Conservation (phyloP, 1,139 yeast genomes). For the Sugiyamaella castrensis region DNA sequence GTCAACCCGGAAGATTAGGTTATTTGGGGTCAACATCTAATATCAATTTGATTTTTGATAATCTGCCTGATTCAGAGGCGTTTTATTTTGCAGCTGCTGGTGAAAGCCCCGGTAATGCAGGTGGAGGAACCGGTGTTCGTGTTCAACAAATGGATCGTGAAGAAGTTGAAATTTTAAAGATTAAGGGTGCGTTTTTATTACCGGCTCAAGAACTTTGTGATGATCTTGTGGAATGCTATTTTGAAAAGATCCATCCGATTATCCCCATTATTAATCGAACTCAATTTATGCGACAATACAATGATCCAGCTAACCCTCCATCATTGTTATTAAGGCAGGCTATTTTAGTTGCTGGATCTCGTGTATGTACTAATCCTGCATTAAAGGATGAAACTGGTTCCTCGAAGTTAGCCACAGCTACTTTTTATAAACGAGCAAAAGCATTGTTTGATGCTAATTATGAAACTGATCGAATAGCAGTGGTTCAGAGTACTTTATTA, state of each 20-base stretch:
- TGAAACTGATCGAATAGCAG: constrained; percentile 65
- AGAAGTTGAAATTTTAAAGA: constrained; percentile 63
- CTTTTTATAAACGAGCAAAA: constrained; percentile 75
- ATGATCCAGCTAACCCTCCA: constrained; percentile 63
- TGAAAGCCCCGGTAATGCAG: constrained; percentile 17
- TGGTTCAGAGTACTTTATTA: constrained; percentile 64
- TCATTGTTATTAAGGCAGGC: constrained; percentile 67
- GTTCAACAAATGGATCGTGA: constrained; percentile 52
- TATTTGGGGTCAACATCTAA: constrained; percentile 37
- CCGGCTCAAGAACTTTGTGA: constrained; percentile 63
- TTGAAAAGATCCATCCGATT: constrained; percentile 64
- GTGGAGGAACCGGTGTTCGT: constrained; percentile 25
- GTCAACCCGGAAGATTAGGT: constrained; percentile 30
- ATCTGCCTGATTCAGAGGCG: constrained; percentile 31
- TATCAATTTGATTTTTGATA: constrained; percentile 35
- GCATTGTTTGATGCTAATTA: constrained; percentile 70
- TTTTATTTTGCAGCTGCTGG: constrained; percentile 32
- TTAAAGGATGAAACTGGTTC: constrained; percentile 57
- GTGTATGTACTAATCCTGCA: constrained; percentile 57
- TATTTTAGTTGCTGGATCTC: constrained; percentile 65
- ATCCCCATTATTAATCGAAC: constrained; percentile 70
- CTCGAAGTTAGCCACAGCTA: constrained; percentile 55
- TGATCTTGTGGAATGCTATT: constrained; percentile 60
- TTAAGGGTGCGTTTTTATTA: constrained; percentile 68
- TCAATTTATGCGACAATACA: constrained; percentile 55